Evolutionary conservation across 257 asterid genomes (phyloP), one percentile per base, ranked within the genome.

Genomic region (Fraxinus americana): DNA sequence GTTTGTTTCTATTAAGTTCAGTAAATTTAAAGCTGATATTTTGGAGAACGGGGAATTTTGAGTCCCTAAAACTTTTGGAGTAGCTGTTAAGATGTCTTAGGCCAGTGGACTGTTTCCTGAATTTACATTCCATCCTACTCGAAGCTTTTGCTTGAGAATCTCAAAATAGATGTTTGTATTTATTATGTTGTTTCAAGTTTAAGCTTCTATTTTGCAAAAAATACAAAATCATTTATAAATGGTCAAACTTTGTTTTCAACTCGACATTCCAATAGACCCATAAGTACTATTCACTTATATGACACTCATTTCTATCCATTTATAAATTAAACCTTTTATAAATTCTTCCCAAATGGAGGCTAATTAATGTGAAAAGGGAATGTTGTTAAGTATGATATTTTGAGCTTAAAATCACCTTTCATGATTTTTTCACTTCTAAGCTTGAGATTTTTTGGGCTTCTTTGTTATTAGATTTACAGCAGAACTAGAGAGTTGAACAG

Each of bases 401-500:
- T 63, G 17, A 11, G 35, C 69, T 63, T 63, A 3, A 59, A 63
- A 61, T 23, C 69, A 63, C 1, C n/a, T 80, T 63, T 76, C 76
- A 67, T 67, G 30, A 70, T 75, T 50, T 10, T n/a, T 23, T 38
- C 34, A 36, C 67, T 66, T 34, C 36, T 57, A 54, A 69, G 17
- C 57, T 70, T 65, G 72, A 73, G 71, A 76, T 72, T 52, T 78
- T 67, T 74, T 82, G 36, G 41, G 66, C 78, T 59, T n/a, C 83
- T 74, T 80, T 87, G 65, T 80, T 27, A 48, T 34, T 95, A 96
- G 98, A 94, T 93, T 50, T 92, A 88, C 82, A 88, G 98, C 87
- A 93, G 82, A 92, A 93, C 97, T 79, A 88, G 93, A 83, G 99
- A 93, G 86, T 84, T 96, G 91, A 90, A 81, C 79, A 88, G 94